Percentiles rank a stretch among this genome's conserved stretches.
Conservation (phyloP, 768 basidiomycete genomes). For the Serendipita sp. region DNA sequence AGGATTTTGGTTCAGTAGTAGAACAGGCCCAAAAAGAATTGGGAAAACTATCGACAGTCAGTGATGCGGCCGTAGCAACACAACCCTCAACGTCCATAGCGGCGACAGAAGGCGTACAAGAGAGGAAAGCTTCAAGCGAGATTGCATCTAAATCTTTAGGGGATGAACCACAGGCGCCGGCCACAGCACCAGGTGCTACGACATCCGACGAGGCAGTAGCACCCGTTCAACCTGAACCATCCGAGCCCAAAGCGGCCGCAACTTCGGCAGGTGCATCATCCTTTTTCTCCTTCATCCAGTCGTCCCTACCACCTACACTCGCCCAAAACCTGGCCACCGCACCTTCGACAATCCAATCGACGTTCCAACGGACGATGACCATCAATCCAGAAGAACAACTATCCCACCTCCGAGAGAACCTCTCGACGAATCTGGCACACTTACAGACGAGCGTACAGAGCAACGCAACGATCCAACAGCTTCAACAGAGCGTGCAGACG, state of each 20-base stretch:
- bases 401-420: conserved; percentile 39
- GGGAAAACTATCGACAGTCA: conserved; percentile 32
- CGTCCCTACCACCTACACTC: conserved; percentile 58
- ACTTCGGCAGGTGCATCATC: conserved; percentile 20
- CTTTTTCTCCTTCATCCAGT: conserved; percentile 53
- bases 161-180: conserved; percentile 12
- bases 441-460: conserved; percentile 44
- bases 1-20: conserved; percentile 53
- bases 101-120: conserved; percentile 11
- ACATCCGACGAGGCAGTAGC: conserved; percentile 8
- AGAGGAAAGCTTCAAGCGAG: conserved; percentile 14
- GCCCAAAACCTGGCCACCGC: conserved; percentile 22
- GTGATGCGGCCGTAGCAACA: conserved; percentile 7
- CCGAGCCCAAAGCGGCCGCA: conserved; percentile 6
- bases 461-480: neutral
- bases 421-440: conserved; percentile 49
- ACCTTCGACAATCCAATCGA: conserved; percentile 50
- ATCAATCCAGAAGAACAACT: conserved; percentile 16
- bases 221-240: conserved; percentile 6
- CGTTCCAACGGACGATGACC: conserved; percentile 41
- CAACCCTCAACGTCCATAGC: conserved; percentile 9
- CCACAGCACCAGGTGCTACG: conserved; percentile 8
- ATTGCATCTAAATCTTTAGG: conserved; percentile 14
- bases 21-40: conserved; percentile 66
- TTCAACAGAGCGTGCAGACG: neutral